Evolutionary conservation across 495 filamentous ascomycete species (phyloP).

Genomic region (Physcia stellaris): DNA sequence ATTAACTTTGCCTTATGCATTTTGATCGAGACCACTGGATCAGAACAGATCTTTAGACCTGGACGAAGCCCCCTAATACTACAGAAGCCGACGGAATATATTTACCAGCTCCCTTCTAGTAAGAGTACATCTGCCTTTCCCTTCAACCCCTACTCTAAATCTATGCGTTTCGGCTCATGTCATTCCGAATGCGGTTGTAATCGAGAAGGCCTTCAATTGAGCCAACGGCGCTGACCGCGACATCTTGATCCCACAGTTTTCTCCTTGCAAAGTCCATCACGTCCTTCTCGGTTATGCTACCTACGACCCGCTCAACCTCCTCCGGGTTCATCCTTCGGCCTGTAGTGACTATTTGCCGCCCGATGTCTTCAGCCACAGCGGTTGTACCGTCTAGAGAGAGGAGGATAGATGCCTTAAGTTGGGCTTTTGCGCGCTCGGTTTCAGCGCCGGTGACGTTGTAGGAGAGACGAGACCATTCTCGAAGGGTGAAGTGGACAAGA

Average conservation of each 20-base stretch:
- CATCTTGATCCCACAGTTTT: conserved; percentile 93
- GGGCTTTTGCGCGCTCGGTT: conserved; percentile 95
- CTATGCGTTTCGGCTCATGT: conserved; percentile 73
- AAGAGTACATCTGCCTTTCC: no score
- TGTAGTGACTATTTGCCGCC: conserved; percentile 94
- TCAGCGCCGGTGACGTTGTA: conserved; percentile 76
- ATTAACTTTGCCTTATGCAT: no score
- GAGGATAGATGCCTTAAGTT: conserved; percentile 96
- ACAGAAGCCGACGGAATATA: neutral
- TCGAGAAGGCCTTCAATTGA: conserved; percentile 75
- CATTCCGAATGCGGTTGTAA: conserved; percentile 75
- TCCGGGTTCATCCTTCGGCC: conserved; percentile 79
- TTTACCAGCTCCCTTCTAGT: no score
- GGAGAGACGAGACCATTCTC: conserved; percentile 91
- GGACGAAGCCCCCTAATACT: no score
- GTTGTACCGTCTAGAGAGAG: conserved; percentile 96
- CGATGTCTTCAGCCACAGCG: conserved; percentile 94
- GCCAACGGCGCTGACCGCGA: conserved; percentile 85
- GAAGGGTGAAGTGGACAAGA: conserved; percentile 92
- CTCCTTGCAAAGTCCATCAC: conserved; percentile 85
- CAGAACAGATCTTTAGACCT: no score
- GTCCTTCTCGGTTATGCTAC: conserved; percentile 85
- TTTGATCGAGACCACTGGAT: no score
- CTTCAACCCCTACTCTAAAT: no score
- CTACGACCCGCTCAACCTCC: conserved; percentile 86